Base-by-base conservation (phyloP, 495 filamentous ascomycete genomes). In the Hypoxylon fragiforme region DNA sequence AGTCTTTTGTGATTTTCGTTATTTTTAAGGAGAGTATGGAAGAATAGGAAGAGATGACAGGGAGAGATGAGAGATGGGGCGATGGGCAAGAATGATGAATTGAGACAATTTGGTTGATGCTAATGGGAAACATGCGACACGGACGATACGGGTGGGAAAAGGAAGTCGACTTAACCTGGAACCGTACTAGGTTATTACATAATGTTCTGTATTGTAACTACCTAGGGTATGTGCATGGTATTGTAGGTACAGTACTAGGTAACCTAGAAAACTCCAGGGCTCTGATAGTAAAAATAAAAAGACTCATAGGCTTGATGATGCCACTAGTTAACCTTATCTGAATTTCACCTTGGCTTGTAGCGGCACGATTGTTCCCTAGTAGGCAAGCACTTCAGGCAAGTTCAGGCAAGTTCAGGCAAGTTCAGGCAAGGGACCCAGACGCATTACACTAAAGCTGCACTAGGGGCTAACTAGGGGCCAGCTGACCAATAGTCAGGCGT, bases 71-170 rank as follows among this genome's bases (percentile, higher is more conserved):
- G 15, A 44, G 51, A 51, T 51, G 50, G 41, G 14, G 40, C 44
- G 57, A 55, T 34, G 42, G 51, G 46, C 15, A 7, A 48, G 24
- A 48, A 12, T 12, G 37, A 49, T 55, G 11, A 31, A 47, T 21
- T 14, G 31, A 44, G 21, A 28, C 41, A 39, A 43, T 34, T 50
- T 30, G 46, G 11, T 47, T 55, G 44, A 41, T 38, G 35, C 28
- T 44, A 14, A 50, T 48, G 50, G 45, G 45, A 54, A 44, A 60
- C 50, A 37, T 61, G 57, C 57, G 57, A 61, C 57, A 61, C 50
- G 57, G 46, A 35, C 41, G n/a, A 34, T 5, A 7, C 24, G 9
- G 9, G 4, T 9, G 24, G 24, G 9, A 9, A 28, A 9, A 28
- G 24, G 4, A 9, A 28, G n/a, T 28, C 24, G 4, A 28, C 4